Conservation (phyloP, 2,329 filamentous ascomycete species). For the Pestalotiopsis sp. region DNA sequence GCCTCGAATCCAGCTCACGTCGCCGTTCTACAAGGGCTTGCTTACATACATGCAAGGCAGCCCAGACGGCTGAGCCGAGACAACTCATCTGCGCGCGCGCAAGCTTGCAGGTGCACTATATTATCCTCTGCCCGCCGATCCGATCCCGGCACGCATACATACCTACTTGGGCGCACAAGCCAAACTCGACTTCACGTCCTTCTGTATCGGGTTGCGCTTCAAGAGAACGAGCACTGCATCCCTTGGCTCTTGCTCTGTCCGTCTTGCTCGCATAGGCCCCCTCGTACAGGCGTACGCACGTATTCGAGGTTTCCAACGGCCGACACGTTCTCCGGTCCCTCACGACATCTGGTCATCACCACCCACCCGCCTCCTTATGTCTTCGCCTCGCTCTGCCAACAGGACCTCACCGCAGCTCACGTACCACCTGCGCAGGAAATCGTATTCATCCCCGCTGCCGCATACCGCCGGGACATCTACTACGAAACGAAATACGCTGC, state of each 20-base stretch:
- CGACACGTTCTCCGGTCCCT: not conserved
- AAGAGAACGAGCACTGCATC: not conserved
- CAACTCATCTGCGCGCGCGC: not conserved
- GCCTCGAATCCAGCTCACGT: not conserved
- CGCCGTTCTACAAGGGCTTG: not conserved
- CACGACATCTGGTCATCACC: not conserved
- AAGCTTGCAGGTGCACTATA: not conserved
- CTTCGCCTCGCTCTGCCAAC: constrained; percentile 28
- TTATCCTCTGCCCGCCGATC: not conserved
- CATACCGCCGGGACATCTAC: constrained; percentile 2
- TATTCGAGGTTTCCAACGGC: not conserved
- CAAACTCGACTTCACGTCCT: not conserved
- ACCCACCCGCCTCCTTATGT: constrained; percentile 21
- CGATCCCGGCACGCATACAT: not conserved
- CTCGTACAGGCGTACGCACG: not conserved
- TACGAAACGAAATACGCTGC: constrained; percentile 11
- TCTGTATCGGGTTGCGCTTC: not conserved
- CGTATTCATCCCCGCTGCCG: constrained; percentile 14
- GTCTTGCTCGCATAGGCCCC: not conserved
- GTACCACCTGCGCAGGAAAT: constrained; percentile 15
- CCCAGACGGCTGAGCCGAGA: not conserved
- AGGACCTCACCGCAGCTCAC: constrained; percentile 27
- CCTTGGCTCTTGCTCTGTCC: not conserved
- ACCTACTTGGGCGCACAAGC: not conserved
- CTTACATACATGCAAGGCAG: not conserved